phyloP scores from a whole-genome alignment of 305 asterid species.

The Fraxinus ornus region DNA sequence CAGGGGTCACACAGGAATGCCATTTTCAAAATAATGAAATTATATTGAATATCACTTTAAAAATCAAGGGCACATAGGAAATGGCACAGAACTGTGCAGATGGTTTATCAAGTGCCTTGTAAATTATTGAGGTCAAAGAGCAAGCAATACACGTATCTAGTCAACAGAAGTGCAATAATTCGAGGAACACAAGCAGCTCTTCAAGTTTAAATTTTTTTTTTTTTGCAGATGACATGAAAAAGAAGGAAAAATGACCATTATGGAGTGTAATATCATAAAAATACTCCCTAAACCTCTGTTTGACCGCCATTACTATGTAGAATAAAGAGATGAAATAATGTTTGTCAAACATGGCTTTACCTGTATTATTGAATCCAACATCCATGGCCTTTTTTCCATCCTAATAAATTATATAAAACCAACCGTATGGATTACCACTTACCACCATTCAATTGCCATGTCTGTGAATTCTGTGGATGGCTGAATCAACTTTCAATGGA shows the following conservation, averaged over 20 bases:
- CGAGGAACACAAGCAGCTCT: slow-evolving; percentile 75
- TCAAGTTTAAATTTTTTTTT: too few relatives aligned
- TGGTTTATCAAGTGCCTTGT: slow-evolving; percentile 65
- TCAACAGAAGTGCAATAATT: slow-evolving; percentile 82
- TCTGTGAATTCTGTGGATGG: too few relatives aligned
- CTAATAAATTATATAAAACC: not conserved
- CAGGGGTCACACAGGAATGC: slow-evolving; percentile 82
- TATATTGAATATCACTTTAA: not conserved
- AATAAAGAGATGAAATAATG: too few relatives aligned
- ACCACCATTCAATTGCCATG: too few relatives aligned
- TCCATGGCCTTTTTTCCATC: not conserved
- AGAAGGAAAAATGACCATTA: too few relatives aligned
- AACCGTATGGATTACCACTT: too few relatives aligned
- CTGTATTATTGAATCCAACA: slow-evolving; percentile 2
- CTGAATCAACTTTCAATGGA: too few relatives aligned
- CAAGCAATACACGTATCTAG: slow-evolving; percentile 71
- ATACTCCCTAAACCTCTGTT: too few relatives aligned
- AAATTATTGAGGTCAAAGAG: slow-evolving; percentile 61
- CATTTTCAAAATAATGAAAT: slow-evolving; percentile 47
- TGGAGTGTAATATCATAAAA: too few relatives aligned
- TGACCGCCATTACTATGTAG: too few relatives aligned
- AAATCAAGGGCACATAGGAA: slow-evolving; percentile 9
- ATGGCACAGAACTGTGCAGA: slow-evolving; percentile 77
- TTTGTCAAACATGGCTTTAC: too few relatives aligned
- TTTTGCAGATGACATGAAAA: slow-evolving; percentile 40